A percentile compares a stretch with the other conserved stretches of the same genome.
These are phyloP conservation scores for Coniella vitis DNA, from an alignment of 2,329 filamentous ascomycete species.

Conservation along the genomic window DNA sequence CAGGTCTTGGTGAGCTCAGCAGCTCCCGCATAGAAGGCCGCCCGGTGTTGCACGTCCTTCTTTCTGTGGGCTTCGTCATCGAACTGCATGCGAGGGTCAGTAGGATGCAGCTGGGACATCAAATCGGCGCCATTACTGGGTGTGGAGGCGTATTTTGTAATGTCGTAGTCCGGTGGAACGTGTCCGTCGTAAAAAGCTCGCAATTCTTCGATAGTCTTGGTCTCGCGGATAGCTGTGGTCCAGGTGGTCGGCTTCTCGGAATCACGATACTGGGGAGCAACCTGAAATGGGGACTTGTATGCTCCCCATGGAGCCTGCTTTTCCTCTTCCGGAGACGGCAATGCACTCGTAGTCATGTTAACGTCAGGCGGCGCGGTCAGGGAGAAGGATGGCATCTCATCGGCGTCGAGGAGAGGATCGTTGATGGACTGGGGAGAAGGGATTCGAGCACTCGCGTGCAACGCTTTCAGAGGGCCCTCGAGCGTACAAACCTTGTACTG, in stretches of 20 bases:
- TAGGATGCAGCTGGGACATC: conserved; percentile 16
- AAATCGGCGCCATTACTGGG: conserved; percentile 18
- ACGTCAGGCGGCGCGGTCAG: neutral
- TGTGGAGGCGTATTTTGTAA: conserved; percentile 9
- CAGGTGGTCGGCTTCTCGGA: neutral
- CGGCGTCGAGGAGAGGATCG: neutral
- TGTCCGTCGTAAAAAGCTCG: conserved; percentile 25
- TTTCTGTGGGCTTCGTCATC: conserved; percentile 19
- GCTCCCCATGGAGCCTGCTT: neutral
- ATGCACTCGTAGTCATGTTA: neutral
- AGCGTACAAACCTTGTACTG: conserved; percentile 39
- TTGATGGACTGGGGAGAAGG: neutral
- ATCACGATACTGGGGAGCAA: neutral
- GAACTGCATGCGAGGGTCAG: conserved; percentile 11
- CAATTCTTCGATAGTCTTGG: conserved; percentile 19
- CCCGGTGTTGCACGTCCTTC: conserved; percentile 26
- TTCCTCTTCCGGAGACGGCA: conserved; percentile 3
- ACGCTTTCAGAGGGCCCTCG: conserved; percentile 31
- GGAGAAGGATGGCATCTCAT: neutral
- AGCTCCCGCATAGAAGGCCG: conserved; percentile 34
- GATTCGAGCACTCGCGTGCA: conserved; percentile 21
- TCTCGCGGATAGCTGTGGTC: neutral
- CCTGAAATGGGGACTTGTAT: neutral
- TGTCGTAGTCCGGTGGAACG: conserved; percentile 26
- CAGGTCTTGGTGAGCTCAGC: conserved; percentile 29